Evolutionary conservation across 2,329 filamentous ascomycete species (phyloP).

Genomic region (Fusarium compactum): DNA sequence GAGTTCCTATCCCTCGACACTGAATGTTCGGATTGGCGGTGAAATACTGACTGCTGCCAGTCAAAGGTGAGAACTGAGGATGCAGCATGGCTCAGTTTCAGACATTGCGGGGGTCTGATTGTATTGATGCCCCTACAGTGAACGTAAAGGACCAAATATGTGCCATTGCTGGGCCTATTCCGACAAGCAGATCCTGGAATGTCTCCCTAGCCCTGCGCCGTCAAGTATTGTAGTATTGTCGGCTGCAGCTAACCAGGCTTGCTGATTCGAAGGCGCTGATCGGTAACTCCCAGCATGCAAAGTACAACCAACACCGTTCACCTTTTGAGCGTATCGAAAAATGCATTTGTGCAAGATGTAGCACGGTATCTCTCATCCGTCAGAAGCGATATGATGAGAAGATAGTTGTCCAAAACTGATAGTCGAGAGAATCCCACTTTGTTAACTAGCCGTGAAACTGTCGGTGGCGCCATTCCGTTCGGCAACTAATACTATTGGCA

Average conservation of each 20-base stretch:
- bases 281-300: background rate
- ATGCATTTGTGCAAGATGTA: background rate
- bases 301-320: background rate
- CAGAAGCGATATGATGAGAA: constrained; percentile 8
- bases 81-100: constrained; percentile 36
- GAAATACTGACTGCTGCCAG: constrained; percentile 5
- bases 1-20: background rate
- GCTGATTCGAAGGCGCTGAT: background rate
- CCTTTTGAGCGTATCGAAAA: background rate
- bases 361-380: constrained; percentile 2
- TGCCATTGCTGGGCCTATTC: constrained; percentile 22
- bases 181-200: constrained; percentile 16
- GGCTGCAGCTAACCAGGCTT: background rate
- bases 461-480: constrained; percentile 40
- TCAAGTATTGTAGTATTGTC: background rate
- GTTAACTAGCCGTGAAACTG: constrained; percentile 16
- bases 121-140: constrained; percentile 21
- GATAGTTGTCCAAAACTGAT: background rate
- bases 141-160: constrained; percentile 24
- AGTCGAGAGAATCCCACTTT: constrained; percentile 20
- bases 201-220: constrained; percentile 5
- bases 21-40: constrained; percentile 21
- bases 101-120: constrained; percentile 30
- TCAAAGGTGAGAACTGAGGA: constrained; percentile 11
- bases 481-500: constrained; percentile 28